Evolutionary conservation across 1,139 yeast species (phyloP), one percentile per base, ranked within the genome.

Genomic region (Protomyces lactucae-debilis): DNA sequence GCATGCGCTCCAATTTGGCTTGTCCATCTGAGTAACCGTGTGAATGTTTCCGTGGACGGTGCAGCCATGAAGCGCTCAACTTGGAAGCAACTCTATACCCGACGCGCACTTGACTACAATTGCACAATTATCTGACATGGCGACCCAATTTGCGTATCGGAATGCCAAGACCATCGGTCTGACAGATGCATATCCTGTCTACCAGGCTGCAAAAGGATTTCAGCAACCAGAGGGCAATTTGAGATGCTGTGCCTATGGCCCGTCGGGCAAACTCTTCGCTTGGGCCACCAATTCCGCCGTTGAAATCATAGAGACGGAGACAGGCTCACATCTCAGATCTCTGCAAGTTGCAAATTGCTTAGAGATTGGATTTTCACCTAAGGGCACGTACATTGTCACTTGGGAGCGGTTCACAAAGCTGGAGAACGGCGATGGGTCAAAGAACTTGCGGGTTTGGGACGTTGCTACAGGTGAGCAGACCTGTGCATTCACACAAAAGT

Each of bases 351-450:
- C 78, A 36, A 91, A 88, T 68, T 88, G 88, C 25, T 85, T 86
- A 71, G 98, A 93, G 73, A 76, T 93, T 71, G 85, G 84, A 70
- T 90, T 93, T 73, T 89, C 97, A 12, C 96, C 97, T 10, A 80
- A 84, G 64, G 98, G 97, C n/a, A 83, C 85, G 55, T 92, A 80
- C 73, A 76, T 93, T 69, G 84, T 91, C 70, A 84, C 96, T 57
- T 95, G 98, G 97, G 91, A 92, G 71, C 88, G 92, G 72, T 96
- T 98, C 12, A 74, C 56, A 8, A 80, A 84, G 77, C 75, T 76
- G 67, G 75, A 71, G 51, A 76, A 72, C 57, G 76, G 77, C n/a
- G 73, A 67, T 35, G 68, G 67, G 12, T 67, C 77, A 45, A 91
- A 92, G 40, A 85, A 87, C 75, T 88, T 92, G 70, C 84, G 85